A percentile compares a stretch with the other conserved stretches of the same genome.
phyloP scores from a whole-genome alignment of 768 basidiomycete genomes.

The Tylopilus sp. region DNA sequence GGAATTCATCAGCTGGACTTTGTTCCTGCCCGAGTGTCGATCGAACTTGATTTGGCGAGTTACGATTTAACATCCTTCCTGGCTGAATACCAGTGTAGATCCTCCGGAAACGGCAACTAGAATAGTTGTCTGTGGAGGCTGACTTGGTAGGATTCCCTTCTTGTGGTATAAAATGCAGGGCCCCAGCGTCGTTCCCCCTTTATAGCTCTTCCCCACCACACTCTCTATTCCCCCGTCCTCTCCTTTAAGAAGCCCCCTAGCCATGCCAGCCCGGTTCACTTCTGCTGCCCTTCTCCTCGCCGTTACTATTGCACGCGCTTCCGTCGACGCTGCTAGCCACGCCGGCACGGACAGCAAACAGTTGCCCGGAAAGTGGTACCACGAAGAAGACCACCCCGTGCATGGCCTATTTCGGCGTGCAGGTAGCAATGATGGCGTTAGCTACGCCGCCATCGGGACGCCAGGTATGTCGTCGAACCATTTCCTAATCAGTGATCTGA shows the following conservation, averaged over 20 bases:
- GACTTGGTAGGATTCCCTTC: constrained; percentile 20
- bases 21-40: constrained; percentile 6
- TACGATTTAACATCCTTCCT: neutral
- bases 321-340: constrained; percentile 17
- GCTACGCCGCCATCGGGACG: constrained; percentile 58
- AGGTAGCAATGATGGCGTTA: constrained; percentile 39
- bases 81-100: constrained; percentile 9
- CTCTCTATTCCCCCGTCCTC: constrained; percentile 31
- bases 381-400: constrained; percentile 54
- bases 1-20: constrained; percentile 12
- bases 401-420: constrained; percentile 61
- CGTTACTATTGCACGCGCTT: constrained; percentile 19
- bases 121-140: constrained; percentile 24
- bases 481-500: neutral
- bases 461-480: constrained; percentile 39
- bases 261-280: constrained; percentile 25
- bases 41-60: constrained; percentile 18
- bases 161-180: constrained; percentile 26
- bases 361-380: constrained; percentile 53
- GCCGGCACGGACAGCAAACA: constrained; percentile 16
- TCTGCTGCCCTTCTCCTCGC: constrained; percentile 27
- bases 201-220: constrained; percentile 14
- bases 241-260: constrained; percentile 35
- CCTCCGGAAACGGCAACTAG: constrained; percentile 14
- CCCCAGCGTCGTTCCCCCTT: neutral